Evolutionary conservation across 2,329 filamentous ascomycete species (phyloP), one percentile per base, ranked within the genome.

Genomic region (Elsinoe perseae): DNA sequence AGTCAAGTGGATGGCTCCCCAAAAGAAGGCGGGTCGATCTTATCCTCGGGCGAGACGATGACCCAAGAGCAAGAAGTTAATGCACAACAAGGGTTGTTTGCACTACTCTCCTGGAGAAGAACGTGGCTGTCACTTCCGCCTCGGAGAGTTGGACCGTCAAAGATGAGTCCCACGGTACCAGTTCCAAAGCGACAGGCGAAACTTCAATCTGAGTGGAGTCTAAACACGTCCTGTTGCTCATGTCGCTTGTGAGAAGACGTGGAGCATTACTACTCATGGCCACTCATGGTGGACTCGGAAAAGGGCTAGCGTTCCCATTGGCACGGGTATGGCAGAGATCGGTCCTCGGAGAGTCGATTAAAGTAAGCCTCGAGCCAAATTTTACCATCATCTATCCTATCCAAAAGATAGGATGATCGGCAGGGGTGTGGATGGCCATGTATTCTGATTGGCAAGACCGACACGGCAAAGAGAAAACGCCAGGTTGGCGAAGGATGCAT

Each of bases 101-200:
- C 30, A 20, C 18, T 16, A 12, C 6, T 23, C n/a, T n/a, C n/a
- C n/a, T n/a, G n/a, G n/a, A n/a, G n/a, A 3, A 36, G 25, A 28
- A 36, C 20, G 30, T 52, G 48, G 27, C 48, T 36, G 20, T 18
- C 48, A 36, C 48, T 34, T 14, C 48, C 48, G 48, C 30, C 48
- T 52, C 48, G 48, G 48, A 52, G 28, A 52, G 48, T 25, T 52
- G 28, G 30, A 32, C 30, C 28, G 32, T 52, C 30, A 52, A 25
- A 14, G 9, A 28, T 30, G 16, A 28, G 16, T 50, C 25, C 23
- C 40, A 27, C 40, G 40, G 40, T 44, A 44, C 40, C 20, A 25
- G 40, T 10, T 44, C 20, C 2, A n/a, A 25, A 44, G 20, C 16
- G 44, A 30, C 16, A 34, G 44, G 44, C 44, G 44, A 18, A 30